phyloP scores from a whole-genome alignment of 148 eudicot genomes.

The Drosera capensis region DNA sequence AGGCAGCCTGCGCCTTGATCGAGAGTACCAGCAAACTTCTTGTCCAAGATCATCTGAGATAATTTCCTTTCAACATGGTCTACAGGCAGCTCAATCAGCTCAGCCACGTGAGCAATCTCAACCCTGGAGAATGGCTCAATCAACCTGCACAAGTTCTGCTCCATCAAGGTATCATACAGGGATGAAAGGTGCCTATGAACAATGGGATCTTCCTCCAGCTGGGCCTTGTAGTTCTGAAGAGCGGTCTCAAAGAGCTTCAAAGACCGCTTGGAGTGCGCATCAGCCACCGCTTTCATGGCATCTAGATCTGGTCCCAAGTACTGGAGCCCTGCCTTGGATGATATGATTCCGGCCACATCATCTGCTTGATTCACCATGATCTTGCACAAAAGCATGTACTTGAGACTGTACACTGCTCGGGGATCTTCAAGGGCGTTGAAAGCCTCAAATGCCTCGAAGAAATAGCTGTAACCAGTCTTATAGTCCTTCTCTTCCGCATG shows the following conservation, averaged over 20 bases:
- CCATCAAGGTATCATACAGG: conserved; percentile 29
- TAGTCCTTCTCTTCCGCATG: conserved; percentile 42
- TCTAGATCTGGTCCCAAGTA: conserved; percentile 39
- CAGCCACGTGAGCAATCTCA: conserved; percentile 29
- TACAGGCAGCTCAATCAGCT: conserved; percentile 28
- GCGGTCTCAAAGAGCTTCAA: conserved; percentile 30
- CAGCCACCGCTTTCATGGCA: conserved; percentile 43
- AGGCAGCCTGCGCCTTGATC: conserved; percentile 43
- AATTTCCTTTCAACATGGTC: conserved; percentile 38
- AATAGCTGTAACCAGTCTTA: conserved; percentile 31
- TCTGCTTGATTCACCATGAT: conserved; percentile 46
- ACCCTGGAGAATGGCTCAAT: conserved; percentile 38
- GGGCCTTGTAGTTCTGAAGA: conserved; percentile 23
- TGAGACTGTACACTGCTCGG: conserved; percentile 35
- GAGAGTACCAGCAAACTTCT: conserved; percentile 34
- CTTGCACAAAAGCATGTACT: conserved; percentile 37
- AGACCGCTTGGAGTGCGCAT: conserved; percentile 35
- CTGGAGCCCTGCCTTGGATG: conserved; percentile 35
- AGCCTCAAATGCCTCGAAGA: conserved; percentile 39
- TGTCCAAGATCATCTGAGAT: conserved; percentile 38
- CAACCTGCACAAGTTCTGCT: conserved; percentile 37
- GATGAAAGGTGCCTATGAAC: conserved; percentile 35
- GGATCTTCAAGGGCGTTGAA: conserved; percentile 40
- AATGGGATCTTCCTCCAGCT: conserved; percentile 34
- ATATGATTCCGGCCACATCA: conserved; percentile 36